Conservation (phyloP, 306 rosid genomes). For the Abrus precatorius region DNA sequence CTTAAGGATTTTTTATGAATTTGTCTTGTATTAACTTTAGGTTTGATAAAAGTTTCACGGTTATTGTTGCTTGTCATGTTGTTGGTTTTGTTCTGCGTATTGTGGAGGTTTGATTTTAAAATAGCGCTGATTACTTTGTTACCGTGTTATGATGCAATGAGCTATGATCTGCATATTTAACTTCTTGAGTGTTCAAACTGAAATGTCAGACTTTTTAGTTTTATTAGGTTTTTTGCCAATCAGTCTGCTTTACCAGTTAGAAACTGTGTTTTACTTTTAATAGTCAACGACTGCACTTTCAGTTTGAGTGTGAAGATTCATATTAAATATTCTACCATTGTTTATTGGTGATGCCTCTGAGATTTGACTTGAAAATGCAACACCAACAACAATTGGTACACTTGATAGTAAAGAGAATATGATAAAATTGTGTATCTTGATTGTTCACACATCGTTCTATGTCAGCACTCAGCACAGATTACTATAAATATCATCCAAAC, state of each 20-base stretch:
- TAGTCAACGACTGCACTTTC: background rate
- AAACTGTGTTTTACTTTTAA: conserved; percentile 14
- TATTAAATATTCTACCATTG: background rate
- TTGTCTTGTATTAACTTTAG: background rate
- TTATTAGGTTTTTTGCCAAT: background rate
- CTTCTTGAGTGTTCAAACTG: too few relatives aligned
- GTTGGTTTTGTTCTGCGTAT: background rate
- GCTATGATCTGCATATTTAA: background rate
- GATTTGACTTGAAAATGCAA: background rate
- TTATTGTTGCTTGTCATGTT: conserved; percentile 15
- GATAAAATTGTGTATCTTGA: background rate
- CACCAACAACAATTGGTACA: background rate
- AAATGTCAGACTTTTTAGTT: background rate
- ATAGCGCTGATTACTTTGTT: conserved; percentile 2
- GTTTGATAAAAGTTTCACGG: background rate
- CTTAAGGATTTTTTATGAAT: background rate
- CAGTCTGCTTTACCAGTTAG: background rate
- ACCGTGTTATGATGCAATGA: background rate
- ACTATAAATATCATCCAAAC: background rate
- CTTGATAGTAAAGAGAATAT: background rate
- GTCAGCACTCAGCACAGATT: too few relatives aligned
- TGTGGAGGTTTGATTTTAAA: background rate
- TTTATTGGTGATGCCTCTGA: conserved; percentile 14
- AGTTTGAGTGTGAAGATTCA: background rate
- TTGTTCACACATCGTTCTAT: background rate